A percentile compares a stretch with the other conserved stretches of the same genome.
phyloP scores from a whole-genome alignment of 139 green algal genomes.

The Chlorella sp. region DNA sequence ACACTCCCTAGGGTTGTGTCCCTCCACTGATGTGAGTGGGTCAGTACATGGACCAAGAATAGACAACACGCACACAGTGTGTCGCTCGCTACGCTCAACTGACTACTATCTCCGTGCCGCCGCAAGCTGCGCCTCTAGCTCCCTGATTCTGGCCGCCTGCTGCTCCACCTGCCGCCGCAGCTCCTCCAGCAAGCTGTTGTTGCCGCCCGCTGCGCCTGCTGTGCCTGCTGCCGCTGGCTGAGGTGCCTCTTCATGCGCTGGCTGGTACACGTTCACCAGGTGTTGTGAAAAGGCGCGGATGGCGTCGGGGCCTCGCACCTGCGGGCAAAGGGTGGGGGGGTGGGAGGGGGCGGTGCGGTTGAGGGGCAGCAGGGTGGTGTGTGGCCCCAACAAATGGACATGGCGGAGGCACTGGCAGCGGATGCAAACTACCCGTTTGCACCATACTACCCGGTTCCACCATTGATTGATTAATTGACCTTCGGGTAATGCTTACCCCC shows the following conservation, averaged over 20 bases:
- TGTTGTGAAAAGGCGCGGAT: constrained; percentile 74
- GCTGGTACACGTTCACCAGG: constrained; percentile 68
- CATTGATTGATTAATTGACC: no score
- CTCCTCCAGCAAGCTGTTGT: constrained; percentile 19
- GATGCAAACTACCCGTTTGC: no score
- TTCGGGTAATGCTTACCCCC: no score
- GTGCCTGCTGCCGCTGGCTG: background rate
- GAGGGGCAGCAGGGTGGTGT: no score
- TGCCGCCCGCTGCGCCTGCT: background rate
- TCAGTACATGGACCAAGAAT: no score
- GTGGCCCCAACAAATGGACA: background rate
- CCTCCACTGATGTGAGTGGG: no score
- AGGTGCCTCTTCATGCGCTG: background rate
- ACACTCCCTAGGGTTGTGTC: no score
- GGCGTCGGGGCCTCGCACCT: constrained; percentile 76
- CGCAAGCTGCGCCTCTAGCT: constrained; percentile 37
- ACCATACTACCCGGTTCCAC: no score
- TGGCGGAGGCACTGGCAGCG: background rate
- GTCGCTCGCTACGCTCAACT: background rate
- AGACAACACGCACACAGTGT: background rate
- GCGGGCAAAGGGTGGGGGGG: background rate
- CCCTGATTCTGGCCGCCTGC: background rate
- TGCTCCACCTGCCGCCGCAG: constrained; percentile 12
- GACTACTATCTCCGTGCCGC: background rate
- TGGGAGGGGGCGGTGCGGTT: background rate